These are phyloP conservation scores for Boletus patriciae DNA, from an alignment of 768 basidiomycete species.

Conservation along the genomic window DNA sequence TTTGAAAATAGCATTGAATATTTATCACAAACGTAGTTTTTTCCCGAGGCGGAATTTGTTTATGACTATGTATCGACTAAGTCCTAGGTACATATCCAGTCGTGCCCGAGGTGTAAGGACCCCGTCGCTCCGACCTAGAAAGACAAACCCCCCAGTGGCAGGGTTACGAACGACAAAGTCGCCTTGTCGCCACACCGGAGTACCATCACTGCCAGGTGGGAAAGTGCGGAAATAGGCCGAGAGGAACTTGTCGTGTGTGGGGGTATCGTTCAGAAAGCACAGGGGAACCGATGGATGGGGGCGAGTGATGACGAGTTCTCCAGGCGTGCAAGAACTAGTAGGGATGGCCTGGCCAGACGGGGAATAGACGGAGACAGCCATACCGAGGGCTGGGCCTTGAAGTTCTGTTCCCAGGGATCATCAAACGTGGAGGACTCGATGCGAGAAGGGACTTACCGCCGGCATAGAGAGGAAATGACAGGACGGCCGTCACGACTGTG, in stretches of 20 bases:
- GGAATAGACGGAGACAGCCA: constrained; percentile 64
- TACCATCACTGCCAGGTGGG: constrained; percentile 42
- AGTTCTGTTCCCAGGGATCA: constrained; percentile 46
- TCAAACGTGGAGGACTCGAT: neutral
- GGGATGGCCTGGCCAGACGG: constrained; percentile 58
- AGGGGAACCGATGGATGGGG: constrained; percentile 71
- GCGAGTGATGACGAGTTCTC: constrained; percentile 66
- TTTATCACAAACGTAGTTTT: too few relatives aligned
- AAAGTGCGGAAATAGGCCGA: constrained; percentile 66
- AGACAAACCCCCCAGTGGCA: constrained; percentile 56
- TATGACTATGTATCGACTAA: too few relatives aligned
- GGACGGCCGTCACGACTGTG: constrained; percentile 53
- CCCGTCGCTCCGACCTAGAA: constrained; percentile 70
- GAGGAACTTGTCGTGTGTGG: constrained; percentile 50
- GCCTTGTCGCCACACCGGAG: constrained; percentile 67
- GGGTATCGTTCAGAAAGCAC: constrained; percentile 63
- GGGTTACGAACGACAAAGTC: constrained; percentile 70
- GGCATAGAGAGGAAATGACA: constrained; percentile 54
- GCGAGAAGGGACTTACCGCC: constrained; percentile 47
- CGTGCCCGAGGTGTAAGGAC: too few relatives aligned
- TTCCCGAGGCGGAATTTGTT: too few relatives aligned
- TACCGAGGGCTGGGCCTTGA: constrained; percentile 60
- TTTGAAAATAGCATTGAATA: too few relatives aligned
- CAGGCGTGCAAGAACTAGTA: constrained; percentile 52
- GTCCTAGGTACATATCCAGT: too few relatives aligned